Conservation (phyloP, 2,329 filamentous ascomycete species). For the Mycocentrospora acerina region DNA sequence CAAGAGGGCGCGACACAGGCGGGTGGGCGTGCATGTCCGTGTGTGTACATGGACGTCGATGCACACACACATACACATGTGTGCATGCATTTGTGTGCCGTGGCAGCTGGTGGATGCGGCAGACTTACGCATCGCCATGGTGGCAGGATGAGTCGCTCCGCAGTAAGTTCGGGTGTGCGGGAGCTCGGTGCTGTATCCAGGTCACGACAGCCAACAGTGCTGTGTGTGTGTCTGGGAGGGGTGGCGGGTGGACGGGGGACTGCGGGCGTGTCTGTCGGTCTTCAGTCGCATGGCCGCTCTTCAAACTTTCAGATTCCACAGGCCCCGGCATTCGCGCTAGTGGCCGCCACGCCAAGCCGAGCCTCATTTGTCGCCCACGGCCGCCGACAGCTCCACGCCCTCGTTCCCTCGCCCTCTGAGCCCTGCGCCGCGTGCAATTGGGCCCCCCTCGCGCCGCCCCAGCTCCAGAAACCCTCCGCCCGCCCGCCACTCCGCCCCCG, state of each 20-base stretch:
- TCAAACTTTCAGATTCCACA: conserved; percentile 6
- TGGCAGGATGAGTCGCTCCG: conserved; percentile 17
- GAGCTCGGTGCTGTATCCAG: too few relatives aligned
- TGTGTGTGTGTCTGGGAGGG: conserved; percentile 13
- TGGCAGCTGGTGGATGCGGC: conserved; percentile 14
- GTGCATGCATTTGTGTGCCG: too few relatives aligned
- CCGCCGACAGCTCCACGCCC: conserved; percentile 6
- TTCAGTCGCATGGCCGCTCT: conserved; percentile 14
- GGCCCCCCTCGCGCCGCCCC: not conserved
- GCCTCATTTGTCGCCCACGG: too few relatives aligned
- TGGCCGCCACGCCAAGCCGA: too few relatives aligned
- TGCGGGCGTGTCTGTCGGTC: too few relatives aligned
- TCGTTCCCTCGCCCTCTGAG: conserved; percentile 1
- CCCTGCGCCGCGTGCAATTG: conserved; percentile 12
- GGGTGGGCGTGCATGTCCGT: too few relatives aligned
- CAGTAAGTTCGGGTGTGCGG: too few relatives aligned
- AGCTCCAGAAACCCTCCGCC: conserved; percentile 6
- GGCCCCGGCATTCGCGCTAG: conserved; percentile 16
- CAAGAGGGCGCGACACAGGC: too few relatives aligned
- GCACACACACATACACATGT: too few relatives aligned
- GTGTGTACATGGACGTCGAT: too few relatives aligned
- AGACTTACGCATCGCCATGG: conserved; percentile 45
- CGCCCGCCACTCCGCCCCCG: not conserved
- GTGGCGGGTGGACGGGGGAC: conserved; percentile 31
- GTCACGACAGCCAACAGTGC: conserved; percentile 1